Evolutionary conservation across 257 asterid genomes (phyloP).

Genomic region (Fraxinus americana): DNA sequence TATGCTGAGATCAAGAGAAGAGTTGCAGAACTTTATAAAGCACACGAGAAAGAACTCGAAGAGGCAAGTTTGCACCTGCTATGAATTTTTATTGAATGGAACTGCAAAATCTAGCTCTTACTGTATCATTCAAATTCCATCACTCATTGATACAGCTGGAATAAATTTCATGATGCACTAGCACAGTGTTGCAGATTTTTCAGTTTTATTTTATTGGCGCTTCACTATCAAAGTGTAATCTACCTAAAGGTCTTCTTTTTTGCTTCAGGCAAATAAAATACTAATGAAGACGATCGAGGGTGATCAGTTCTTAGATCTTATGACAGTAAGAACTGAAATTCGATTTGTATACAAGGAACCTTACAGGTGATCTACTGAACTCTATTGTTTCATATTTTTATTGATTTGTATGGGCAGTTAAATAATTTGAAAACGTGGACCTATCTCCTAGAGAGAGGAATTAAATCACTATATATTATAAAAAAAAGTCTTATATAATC

Average conservation of each 20-base stretch:
- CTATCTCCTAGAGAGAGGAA: too few species aligned
- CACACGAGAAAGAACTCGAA: slow-evolving; percentile 80
- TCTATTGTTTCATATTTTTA: slow-evolving; percentile 11
- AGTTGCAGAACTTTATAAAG: slow-evolving; percentile 71
- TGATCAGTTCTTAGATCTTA: slow-evolving; percentile 81
- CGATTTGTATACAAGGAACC: slow-evolving; percentile 83
- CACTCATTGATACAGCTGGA: neutral
- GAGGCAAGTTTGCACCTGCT: slow-evolving; percentile 53
- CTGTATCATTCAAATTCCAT: neutral
- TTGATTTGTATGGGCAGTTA: too few species aligned
- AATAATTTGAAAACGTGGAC: too few species aligned
- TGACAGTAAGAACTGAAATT: slow-evolving; percentile 73
- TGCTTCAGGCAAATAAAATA: slow-evolving; percentile 66
- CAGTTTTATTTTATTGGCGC: neutral
- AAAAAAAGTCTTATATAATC: too few species aligned
- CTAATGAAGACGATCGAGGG: slow-evolving; percentile 74
- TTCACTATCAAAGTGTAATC: neutral
- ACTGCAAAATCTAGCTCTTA: neutral
- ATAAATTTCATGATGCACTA: slow-evolving; percentile 12
- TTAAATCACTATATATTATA: too few species aligned
- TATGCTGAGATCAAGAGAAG: slow-evolving; percentile 71
- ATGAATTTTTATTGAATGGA: neutral
- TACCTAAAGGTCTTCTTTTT: slow-evolving; percentile 22
- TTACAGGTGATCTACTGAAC: slow-evolving; percentile 59
- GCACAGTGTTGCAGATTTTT: neutral